Conservation (phyloP, 768 basidiomycete genomes). For the Leccinum broughii region DNA sequence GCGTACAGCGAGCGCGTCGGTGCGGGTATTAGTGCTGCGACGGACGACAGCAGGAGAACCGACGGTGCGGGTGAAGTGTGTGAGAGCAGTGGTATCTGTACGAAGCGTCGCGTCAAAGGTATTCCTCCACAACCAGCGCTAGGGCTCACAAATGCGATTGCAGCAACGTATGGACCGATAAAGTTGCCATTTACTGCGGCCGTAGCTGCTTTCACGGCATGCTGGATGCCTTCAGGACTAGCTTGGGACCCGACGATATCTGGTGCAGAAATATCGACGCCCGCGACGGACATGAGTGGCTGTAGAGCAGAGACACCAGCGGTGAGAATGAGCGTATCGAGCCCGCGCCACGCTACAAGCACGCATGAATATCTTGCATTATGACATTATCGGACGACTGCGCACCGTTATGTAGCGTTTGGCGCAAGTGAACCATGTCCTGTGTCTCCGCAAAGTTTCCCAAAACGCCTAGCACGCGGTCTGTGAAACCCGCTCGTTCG, state of each 20-base stretch:
- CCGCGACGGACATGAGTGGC: constrained; percentile 72
- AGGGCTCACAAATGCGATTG: constrained; percentile 65
- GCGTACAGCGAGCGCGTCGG: constrained; percentile 85
- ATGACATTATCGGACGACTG: not conserved
- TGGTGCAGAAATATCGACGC: constrained; percentile 39
- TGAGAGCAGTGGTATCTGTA: constrained; percentile 74
- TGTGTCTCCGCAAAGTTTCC: constrained; percentile 67
- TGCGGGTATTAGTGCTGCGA: constrained; percentile 78
- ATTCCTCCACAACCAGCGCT: not conserved
- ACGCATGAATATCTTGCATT: constrained; percentile 2
- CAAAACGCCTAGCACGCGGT: constrained; percentile 46
- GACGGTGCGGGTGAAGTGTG: constrained; percentile 66
- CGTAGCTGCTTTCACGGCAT: constrained; percentile 53
- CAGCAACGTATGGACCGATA: constrained; percentile 66
- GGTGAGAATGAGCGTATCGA: constrained; percentile 80
- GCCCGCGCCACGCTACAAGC: constrained; percentile 67
- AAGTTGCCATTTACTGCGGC: constrained; percentile 66
- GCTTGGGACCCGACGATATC: constrained; percentile 39
- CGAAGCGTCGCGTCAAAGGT: not conserved
- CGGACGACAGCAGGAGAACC: constrained; percentile 75
- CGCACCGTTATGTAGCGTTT: constrained; percentile 52
- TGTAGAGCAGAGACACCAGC: constrained; percentile 85
- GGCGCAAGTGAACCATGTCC: constrained; percentile 65
- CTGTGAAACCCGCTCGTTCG: constrained; percentile 18
- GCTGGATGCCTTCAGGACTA: constrained; percentile 56